Evolutionary conservation across 352 stramenopile genomes (phyloP).

Genomic region (Phytophthora sojae): DNA sequence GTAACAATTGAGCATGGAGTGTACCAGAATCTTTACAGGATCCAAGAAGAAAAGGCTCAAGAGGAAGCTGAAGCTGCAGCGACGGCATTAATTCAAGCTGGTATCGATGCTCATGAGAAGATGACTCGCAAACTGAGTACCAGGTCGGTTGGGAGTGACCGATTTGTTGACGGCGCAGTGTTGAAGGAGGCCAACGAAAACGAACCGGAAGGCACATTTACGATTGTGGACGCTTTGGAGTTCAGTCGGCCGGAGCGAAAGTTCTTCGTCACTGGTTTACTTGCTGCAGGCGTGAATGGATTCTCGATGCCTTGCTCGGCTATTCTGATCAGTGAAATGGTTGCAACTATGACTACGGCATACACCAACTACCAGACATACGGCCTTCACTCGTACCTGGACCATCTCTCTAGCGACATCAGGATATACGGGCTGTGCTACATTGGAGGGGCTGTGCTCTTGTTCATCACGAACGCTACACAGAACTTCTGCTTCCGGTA

Average conservation of each 20-base stretch:
- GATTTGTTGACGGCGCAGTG: not conserved
- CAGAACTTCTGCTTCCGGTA: slow-evolving; percentile 59
- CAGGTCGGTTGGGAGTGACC: slow-evolving; percentile 10
- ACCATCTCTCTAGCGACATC: slow-evolving; percentile 45
- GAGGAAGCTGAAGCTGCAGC: slow-evolving; percentile 15
- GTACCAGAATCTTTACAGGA: slow-evolving; percentile 12
- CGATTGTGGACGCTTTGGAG: slow-evolving; percentile 31
- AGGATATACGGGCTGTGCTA: slow-evolving; percentile 36
- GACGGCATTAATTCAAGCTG: slow-evolving; percentile 14
- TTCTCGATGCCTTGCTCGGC: slow-evolving; percentile 45
- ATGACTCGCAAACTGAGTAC: slow-evolving; percentile 5
- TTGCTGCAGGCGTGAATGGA: slow-evolving; percentile 40
- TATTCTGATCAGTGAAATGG: slow-evolving; percentile 36
- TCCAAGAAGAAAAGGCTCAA: slow-evolving; percentile 29
- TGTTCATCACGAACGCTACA: slow-evolving; percentile 44
- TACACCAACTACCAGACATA: slow-evolving; percentile 28
- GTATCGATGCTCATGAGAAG: not conserved
- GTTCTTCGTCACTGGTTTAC: slow-evolving; percentile 43
- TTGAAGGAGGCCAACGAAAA: slow-evolving; percentile 4
- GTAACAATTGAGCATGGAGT: slow-evolving; percentile 28
- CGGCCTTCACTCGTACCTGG: slow-evolving; percentile 20
- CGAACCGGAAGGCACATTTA: slow-evolving; percentile 20
- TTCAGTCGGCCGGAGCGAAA: slow-evolving; percentile 42
- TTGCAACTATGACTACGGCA: slow-evolving; percentile 26
- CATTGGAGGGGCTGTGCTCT: slow-evolving; percentile 37